Evolutionary conservation across 2,329 filamentous ascomycete genomes (phyloP).

Genomic region (Hypoxylon sp.): DNA sequence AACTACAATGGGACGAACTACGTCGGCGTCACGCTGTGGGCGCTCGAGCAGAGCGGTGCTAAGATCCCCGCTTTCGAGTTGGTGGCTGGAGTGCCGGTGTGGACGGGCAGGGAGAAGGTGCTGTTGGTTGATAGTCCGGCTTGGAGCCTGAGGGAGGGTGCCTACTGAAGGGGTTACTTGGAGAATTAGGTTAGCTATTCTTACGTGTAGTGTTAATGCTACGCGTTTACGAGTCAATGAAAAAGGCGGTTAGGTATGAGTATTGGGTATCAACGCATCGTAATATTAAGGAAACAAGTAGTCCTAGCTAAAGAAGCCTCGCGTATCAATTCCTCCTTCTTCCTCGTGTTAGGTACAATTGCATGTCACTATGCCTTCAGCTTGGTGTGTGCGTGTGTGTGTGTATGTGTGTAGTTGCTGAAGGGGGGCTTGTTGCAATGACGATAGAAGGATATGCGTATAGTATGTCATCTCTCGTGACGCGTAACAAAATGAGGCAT

Average conservation of each 20-base stretch:
- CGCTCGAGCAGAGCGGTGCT: constrained; percentile 70
- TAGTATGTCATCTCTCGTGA: too few relatives aligned
- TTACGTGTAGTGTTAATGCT: constrained; percentile 3
- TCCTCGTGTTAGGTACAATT: not conserved
- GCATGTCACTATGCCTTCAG: too few relatives aligned
- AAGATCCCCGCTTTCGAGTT: constrained; percentile 61
- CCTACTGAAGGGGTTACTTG: constrained; percentile 33
- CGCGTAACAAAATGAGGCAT: too few relatives aligned
- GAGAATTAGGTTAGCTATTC: not conserved
- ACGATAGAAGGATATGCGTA: too few relatives aligned
- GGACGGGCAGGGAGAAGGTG: constrained; percentile 44
- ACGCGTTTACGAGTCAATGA: not conserved
- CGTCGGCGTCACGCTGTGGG: constrained; percentile 79
- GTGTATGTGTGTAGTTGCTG: too few relatives aligned
- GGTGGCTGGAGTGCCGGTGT: constrained; percentile 61
- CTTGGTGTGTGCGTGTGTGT: too few relatives aligned
- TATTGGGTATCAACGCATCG: not conserved
- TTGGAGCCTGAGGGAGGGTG: constrained; percentile 36
- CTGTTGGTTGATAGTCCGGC: constrained; percentile 37
- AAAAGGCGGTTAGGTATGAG: not conserved
- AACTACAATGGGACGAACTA: constrained; percentile 80
- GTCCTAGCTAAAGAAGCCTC: not conserved
- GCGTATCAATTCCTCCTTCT: not conserved
- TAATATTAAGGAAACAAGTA: not conserved
- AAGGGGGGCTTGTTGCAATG: too few relatives aligned